These are phyloP conservation scores for Alternaria sp. DNA, from an alignment of 2,329 filamentous ascomycete genomes.

Conservation along the genomic window DNA sequence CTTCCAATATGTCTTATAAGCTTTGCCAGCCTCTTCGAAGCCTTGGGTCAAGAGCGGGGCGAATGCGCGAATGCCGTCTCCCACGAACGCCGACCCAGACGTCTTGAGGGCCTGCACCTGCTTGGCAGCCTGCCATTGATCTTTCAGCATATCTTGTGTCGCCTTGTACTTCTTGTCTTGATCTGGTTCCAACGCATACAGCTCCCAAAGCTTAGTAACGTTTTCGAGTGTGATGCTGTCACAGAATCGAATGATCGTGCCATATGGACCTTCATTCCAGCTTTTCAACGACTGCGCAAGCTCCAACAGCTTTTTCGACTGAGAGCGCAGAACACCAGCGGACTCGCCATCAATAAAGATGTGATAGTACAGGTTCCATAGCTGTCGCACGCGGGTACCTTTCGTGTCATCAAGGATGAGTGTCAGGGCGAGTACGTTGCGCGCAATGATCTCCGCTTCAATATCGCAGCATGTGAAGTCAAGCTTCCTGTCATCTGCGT, in stretches of 20 bases:
- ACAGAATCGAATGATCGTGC: constrained; percentile 34
- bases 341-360: not conserved
- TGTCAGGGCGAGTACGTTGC: not conserved
- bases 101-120: not conserved
- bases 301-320: not conserved
- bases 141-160: not conserved
- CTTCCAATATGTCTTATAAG: not conserved
- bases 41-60: not conserved
- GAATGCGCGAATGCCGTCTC: not conserved
- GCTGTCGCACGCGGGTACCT: not conserved
- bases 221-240: not conserved
- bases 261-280: constrained; percentile 4
- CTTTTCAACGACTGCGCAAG: not conserved
- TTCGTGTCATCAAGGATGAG: not conserved
- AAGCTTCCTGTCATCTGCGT: not conserved
- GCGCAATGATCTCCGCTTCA: not conserved
- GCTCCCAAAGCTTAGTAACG: not conserved
- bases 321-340: not conserved
- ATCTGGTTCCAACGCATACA: not conserved
- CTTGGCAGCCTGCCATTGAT: not conserved
- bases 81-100: not conserved
- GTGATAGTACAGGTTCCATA: not conserved
- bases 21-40: not conserved
- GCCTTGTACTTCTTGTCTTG: not conserved
- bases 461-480: not conserved